phyloP scores from a whole-genome alignment of 805 yeast species.

The Saccharomycopsis javanensis region DNA sequence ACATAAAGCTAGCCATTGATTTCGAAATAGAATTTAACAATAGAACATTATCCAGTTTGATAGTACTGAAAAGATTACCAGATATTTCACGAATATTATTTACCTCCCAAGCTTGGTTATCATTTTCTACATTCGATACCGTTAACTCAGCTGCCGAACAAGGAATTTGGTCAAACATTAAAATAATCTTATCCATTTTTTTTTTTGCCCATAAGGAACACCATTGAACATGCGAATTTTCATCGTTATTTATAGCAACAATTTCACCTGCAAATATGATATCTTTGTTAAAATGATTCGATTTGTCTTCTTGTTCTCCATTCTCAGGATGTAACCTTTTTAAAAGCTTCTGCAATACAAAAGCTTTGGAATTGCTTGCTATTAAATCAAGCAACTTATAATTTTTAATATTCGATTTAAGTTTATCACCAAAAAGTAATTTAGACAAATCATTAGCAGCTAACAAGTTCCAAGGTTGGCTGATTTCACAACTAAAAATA shows the following conservation, averaged over 20 bases:
- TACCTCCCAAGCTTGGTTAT: constrained; percentile 23
- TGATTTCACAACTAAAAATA: constrained; percentile 66
- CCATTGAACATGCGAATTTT: constrained; percentile 51
- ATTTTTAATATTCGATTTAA: constrained; percentile 43
- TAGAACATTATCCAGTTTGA: constrained; percentile 15
- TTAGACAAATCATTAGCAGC: constrained; percentile 90
- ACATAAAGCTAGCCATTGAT: not conserved
- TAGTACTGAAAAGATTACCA: constrained; percentile 8
- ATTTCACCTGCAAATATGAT: constrained; percentile 75
- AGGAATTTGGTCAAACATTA: constrained; percentile 81
- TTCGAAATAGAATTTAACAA: constrained; percentile 17
- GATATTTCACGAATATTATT: constrained; percentile 20
- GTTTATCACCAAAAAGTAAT: constrained; percentile 72
- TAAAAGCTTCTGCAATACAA: constrained; percentile 49
- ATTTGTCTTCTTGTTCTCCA: constrained; percentile 21
- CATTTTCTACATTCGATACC: constrained; percentile 30
- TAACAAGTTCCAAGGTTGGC: constrained; percentile 68
- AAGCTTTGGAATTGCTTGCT: constrained; percentile 64
- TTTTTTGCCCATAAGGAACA: constrained; percentile 88
- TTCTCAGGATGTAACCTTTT: constrained; percentile 8
- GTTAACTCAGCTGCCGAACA: constrained; percentile 55
- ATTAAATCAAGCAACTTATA: constrained; percentile 65
- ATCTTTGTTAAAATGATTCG: constrained; percentile 26
- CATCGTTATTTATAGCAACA: constrained; percentile 55
- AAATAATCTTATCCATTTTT: constrained; percentile 58